Percentiles rank a stretch among this genome's conserved stretches.
Evolutionary conservation across 1,139 yeast genomes (phyloP).

Genomic region (Debaryomyces subglobosus): DNA sequence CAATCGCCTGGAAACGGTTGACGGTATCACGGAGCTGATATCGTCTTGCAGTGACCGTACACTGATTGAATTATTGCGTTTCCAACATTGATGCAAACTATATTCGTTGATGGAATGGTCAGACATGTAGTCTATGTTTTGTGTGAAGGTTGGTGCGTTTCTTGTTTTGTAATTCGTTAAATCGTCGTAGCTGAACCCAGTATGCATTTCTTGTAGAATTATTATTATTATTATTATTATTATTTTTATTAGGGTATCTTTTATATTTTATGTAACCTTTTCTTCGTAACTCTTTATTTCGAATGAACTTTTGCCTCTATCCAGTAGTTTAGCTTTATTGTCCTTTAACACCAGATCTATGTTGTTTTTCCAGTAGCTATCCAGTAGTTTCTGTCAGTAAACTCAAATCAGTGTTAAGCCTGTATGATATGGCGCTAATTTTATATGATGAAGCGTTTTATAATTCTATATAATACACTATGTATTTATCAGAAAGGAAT

Average conservation of each 20-base stretch:
- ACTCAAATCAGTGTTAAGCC: background rate
- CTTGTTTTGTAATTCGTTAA: conserved; percentile 5
- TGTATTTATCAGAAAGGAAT: background rate
- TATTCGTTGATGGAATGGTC: conserved; percentile 19
- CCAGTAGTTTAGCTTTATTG: background rate
- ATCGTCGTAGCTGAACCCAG: conserved; percentile 11
- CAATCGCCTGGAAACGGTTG: conserved; percentile 32
- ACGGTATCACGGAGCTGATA: conserved; percentile 29
- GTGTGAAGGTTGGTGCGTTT: conserved; percentile 18
- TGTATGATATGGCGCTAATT: background rate
- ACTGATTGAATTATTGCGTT: conserved; percentile 24
- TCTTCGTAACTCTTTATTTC: background rate
- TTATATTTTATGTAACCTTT: background rate
- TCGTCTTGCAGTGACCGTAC: conserved; percentile 22
- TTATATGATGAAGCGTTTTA: background rate
- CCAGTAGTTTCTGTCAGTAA: background rate
- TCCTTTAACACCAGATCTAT: background rate
- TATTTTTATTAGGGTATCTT: too few relatives aligned
- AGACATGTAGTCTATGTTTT: conserved; percentile 41
- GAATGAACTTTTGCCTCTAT: background rate
- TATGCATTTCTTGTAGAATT: background rate
- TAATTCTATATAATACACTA: background rate
- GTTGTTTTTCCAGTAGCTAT: background rate
- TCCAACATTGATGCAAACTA: conserved; percentile 30
- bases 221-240: background rate